Base-by-base conservation (phyloP, 306 rosid genomes). In the Trifolium repens region DNA sequence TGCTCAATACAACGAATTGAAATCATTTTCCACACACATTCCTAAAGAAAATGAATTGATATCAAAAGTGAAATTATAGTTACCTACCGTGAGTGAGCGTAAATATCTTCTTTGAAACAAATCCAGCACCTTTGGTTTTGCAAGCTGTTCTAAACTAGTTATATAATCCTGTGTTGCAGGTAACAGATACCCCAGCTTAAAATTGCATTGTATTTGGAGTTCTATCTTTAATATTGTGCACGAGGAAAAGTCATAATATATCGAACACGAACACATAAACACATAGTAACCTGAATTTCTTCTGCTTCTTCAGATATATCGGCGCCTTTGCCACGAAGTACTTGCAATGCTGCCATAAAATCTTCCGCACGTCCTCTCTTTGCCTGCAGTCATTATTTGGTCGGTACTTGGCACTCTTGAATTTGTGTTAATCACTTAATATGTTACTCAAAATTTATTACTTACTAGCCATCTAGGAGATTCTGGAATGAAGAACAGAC, bases 391-490 rank as follows among this genome's bases (percentile, higher is more conserved):
- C 75, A 39, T 63, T 62, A 34, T 62, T 63, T 58, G 27, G 43
- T 71, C 35, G 8, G 12, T 67, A 24, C 22, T 46, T 52, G 15
- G 47, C 49, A 43, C 67, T 65, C 37, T 55, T 13, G 10, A 74
- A 50, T 44, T 63, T 42, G 22, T 67, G 34, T 26, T 50, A 16
- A 12, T 13, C n/a, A 27, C 22, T 57, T 59, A 16, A 46, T 46
- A 46, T 14, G 4, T 46, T 46, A 4, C 52, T 12, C n/a, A 4
- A 12, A 79, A 54, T 55, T 30, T 19, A 43, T 43, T 86, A 72
- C 89, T 85, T 81, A 94, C 98, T 82, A 94, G 81, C 97, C 97
- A 94, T 91, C 98, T 89, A 32, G 98, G 98, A 84, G 98, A 94
- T 85, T 94, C 98, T 0, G 96, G 98, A 79, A 94, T 87, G 82